phyloP scores from a whole-genome alignment of 2,329 filamentous ascomycete species.

The Aspergillus sp. region DNA sequence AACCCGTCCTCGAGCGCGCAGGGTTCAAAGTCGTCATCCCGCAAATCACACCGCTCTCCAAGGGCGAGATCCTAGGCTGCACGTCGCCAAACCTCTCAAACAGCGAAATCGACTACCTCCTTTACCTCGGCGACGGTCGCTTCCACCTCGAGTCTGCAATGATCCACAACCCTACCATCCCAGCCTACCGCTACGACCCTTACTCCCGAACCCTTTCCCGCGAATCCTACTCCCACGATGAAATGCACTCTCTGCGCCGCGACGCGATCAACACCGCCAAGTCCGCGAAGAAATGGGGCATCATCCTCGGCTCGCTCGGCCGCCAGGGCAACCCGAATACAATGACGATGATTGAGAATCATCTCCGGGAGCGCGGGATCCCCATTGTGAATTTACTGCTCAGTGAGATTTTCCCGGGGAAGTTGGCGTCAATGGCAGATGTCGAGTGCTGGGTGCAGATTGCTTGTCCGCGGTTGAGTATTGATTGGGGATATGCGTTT shows the following conservation, averaged over 20 bases:
- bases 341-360: conserved; percentile 80
- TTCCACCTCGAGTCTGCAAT: conserved; percentile 98
- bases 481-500: conserved; percentile 99
- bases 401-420: conserved; percentile 95
- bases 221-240: conserved; percentile 88
- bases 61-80: conserved; percentile 96
- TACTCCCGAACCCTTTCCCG: conserved; percentile 90
- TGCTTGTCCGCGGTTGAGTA: conserved; percentile 92
- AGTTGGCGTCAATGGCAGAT: conserved; percentile 88
- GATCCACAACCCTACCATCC: conserved; percentile 93
- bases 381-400: conserved; percentile 84
- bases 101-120: conserved; percentile 71
- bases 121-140: conserved; percentile 89
- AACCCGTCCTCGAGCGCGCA: conserved; percentile 74
- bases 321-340: conserved; percentile 96
- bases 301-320: conserved; percentile 90
- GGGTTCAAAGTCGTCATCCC: conserved; percentile 87
- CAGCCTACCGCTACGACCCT: conserved; percentile 95
- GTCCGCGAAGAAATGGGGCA: conserved; percentile 83
- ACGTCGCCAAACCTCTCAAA: conserved; percentile 77
- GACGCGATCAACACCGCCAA: conserved; percentile 77
- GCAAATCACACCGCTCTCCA: conserved; percentile 89
- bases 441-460: conserved; percentile 99
- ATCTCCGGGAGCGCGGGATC: conserved; percentile 71
- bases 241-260: conserved; percentile 81